Base-by-base conservation (phyloP, 2,329 filamentous ascomycete species). In the Acrodontium crateriforme region DNA sequence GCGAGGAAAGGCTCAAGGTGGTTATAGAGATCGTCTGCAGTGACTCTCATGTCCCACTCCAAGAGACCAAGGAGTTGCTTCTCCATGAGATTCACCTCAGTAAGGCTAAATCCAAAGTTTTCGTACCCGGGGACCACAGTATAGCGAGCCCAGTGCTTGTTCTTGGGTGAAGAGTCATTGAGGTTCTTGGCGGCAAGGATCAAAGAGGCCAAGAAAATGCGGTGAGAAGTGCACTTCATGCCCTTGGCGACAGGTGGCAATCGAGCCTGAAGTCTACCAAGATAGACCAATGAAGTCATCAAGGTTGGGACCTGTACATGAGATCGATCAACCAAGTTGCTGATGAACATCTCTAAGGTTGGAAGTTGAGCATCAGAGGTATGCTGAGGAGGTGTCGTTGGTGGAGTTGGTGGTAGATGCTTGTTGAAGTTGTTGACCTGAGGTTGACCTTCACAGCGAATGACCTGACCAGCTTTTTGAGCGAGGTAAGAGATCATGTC, bases 61-160 rank as follows among this genome's bases (percentile, higher is more conserved):
- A 98, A 68, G 23, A 98, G 71, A 63, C 83, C 89, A 28, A 98
- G 76, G 16, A 98, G 70, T 60, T 98, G 89, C 69, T 92, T 91
- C 69, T 98, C 89, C 89, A 98, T 98, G 37, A 95, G 69, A 64
- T 98, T 98, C 47, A 98, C 89, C 61, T 98, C 89, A 18, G 82
- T 89, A 42, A 85, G 69, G 47, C 76, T 87, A 67, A 98, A 95
- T 45, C 84, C 81, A 49, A 95, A 98, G 49, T 66, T 71, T 8
- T 74, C 73, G 54, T 66, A 78, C 29, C 70, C 72, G 37, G 67
- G 68, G 44, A 93, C 76, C 46, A 76, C 63, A 35, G 79, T 92
- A 66, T 95, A 98, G 47, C 75, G 78, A 40, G 89, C 85, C 89
- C 89, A 98, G 68, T 98, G 89, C 74, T 95, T 95, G 72, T 98